Evolutionary conservation across 2,329 filamentous ascomycete species (phyloP).

Genomic region (Fusarium succisae): DNA sequence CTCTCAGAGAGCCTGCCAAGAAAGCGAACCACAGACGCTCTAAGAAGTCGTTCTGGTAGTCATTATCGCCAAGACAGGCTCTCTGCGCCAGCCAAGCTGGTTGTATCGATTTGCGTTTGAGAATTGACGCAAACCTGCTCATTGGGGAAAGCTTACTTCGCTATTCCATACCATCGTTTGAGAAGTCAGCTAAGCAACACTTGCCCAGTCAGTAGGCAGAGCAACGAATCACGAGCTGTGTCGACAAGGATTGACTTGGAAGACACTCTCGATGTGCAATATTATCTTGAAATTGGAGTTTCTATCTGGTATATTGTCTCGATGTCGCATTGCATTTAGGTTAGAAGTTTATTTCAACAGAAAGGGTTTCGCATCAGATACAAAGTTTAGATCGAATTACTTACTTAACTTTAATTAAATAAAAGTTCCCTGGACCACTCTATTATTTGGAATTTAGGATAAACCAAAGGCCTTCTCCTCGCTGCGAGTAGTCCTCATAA

Average conservation of each 20-base stretch:
- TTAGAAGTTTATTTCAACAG: not conserved
- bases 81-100: fast-evolving
- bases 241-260: not conserved
- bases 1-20: too few species aligned
- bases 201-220: fast-evolving
- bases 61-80: fast-evolving
- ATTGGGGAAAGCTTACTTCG: not conserved
- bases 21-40: too few species aligned
- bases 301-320: fast-evolving
- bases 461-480: too few species aligned
- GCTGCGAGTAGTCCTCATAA: too few species aligned
- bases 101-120: not conserved
- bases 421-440: too few species aligned
- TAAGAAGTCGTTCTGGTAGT: too few species aligned
- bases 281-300: fast-evolving
- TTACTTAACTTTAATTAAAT: fast-evolving
- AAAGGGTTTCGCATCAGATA: fast-evolving
- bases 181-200: not conserved
- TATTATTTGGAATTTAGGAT: too few species aligned
- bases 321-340: fast-evolving
- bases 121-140: not conserved
- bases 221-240: not conserved
- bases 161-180: not conserved
- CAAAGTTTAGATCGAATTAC: too few species aligned
- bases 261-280: fast-evolving